These are phyloP conservation scores for Tilletia setariae DNA, from an alignment of 1,284 basidiomycete genomes.

Conservation along the genomic window DNA sequence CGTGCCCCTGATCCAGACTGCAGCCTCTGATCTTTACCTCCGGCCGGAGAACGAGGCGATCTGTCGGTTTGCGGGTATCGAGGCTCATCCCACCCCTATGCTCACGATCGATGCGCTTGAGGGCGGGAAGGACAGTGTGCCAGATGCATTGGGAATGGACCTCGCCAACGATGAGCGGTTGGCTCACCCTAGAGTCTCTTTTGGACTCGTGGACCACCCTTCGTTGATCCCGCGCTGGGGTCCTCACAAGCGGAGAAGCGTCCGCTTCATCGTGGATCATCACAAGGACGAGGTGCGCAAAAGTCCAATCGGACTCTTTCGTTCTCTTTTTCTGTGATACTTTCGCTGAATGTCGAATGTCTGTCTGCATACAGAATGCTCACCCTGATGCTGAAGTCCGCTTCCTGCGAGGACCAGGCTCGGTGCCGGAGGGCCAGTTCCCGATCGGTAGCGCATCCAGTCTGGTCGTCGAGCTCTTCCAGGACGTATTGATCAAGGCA, in stretches of 20 bases:
- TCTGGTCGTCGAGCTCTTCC: slow-evolving; percentile 29
- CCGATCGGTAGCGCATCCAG: slow-evolving; percentile 30
- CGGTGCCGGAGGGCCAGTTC: neutral
- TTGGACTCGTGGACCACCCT: slow-evolving; percentile 80
- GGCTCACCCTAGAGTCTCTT: slow-evolving; percentile 61
- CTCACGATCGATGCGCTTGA: slow-evolving; percentile 33
- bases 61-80: slow-evolving; percentile 61
- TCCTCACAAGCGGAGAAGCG: slow-evolving; percentile 54
- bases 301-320: slow-evolving; percentile 47
- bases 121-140: neutral
- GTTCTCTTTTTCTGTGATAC: slow-evolving; percentile 13
- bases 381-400: slow-evolving; percentile 24
- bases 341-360: slow-evolving; percentile 16
- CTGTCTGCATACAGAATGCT: slow-evolving; percentile 22
- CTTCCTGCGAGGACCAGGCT: slow-evolving; percentile 4
- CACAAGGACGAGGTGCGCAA: slow-evolving; percentile 80
- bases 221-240: slow-evolving; percentile 20
- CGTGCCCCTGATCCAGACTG: slow-evolving; percentile 30
- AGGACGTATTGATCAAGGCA: slow-evolving; percentile 18
- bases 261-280: slow-evolving; percentile 84
- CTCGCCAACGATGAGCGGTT: slow-evolving; percentile 52
- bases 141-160: slow-evolving; percentile 5
- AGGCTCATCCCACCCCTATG: slow-evolving; percentile 52
- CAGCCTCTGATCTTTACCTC: slow-evolving; percentile 68
- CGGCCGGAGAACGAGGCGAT: slow-evolving; percentile 80